Percentiles rank a stretch among this genome's conserved stretches.
Conservation (phyloP, 2,329 filamentous ascomycete species). For the Fusarium sp. region DNA sequence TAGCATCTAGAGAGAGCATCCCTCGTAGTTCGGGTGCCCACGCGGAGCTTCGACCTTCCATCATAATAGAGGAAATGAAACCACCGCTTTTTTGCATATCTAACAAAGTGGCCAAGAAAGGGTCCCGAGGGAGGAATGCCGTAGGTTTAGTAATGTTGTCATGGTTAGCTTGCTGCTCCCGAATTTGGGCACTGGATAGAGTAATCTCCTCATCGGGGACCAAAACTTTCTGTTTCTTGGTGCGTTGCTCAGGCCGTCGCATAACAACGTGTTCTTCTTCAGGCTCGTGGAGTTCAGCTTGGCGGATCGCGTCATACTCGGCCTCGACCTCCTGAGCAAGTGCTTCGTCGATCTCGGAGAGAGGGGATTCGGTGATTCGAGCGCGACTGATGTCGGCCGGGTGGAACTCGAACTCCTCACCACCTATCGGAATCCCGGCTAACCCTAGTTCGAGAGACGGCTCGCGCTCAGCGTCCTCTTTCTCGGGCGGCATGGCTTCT, state of each 20-base stretch:
- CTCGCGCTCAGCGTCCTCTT: neutral
- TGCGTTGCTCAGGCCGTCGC: neutral
- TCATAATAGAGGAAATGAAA: constrained; percentile 88
- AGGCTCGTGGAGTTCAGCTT: neutral
- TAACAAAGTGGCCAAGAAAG: constrained; percentile 85
- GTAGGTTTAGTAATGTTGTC: constrained; percentile 86
- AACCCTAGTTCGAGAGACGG: neutral
- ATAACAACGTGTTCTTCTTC: neutral
- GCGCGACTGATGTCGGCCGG: constrained; percentile 65
- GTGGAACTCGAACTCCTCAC: constrained; percentile 72
- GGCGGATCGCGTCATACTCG: constrained; percentile 68
- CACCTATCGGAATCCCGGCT: constrained; percentile 68
- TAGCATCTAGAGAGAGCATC: constrained; percentile 85
- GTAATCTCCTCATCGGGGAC: constrained; percentile 82
- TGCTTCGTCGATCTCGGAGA: constrained; percentile 75
- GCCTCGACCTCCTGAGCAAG: constrained; percentile 69
- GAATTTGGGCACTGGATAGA: constrained; percentile 81
- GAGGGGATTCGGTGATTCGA: constrained; percentile 75
- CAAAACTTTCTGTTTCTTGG: constrained; percentile 80
- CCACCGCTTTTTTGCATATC: constrained; percentile 91
- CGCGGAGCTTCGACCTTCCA: constrained; percentile 78
- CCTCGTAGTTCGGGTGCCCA: constrained; percentile 94
- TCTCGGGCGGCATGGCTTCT: neutral
- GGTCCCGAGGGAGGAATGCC: constrained; percentile 86
- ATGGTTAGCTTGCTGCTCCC: constrained; percentile 84